Base-by-base conservation (phyloP, 192 early-diverging fungal genomes). In the Phlyctochytrium planicorne region DNA sequence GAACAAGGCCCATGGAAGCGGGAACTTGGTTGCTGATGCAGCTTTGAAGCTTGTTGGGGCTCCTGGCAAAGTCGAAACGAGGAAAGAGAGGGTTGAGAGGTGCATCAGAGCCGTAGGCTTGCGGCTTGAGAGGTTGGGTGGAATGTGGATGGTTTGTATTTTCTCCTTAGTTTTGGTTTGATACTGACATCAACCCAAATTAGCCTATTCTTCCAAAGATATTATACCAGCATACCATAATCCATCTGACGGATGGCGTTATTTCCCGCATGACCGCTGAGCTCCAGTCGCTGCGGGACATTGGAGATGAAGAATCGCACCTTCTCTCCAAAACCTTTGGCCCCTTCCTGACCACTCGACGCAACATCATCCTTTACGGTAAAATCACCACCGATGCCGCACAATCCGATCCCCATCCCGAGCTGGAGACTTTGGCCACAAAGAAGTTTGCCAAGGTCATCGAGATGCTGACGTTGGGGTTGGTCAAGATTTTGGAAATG, bases 401-500 rank as follows among this genome's bases (percentile, higher is more conserved):
- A 6, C 10, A 6, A 14, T 6, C 10, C 20, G 10, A 6, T 6
- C 40, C 40, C 40, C 10, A 14, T 6, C 20, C 40, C 6, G 40
- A 47, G 40, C 6, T 47, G 10, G 40, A 47, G 40, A 47, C 40
- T 20, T 20, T 47, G 40, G 10, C 40, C 20, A 6, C 10, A 47
- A 6, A 20, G 30, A 68, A 62, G 57, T 72, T 79, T 37, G 3
- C 25, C 20, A 31, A 74, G 34, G 1, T 77, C 14, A 62, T 34
- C 29, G 61, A 63, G 27, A 60, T 82, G 53, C 32, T 82, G 47
- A 69, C 76, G 50, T 36, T 65, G 69, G 59, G 47, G 24, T 77
- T 82, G 64, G 73, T 75, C 1, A 69, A 68, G 10, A 74, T 82
- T 34, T 76, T 82, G 74, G 72, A 76, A 29, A 14, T 40, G 61